These are phyloP conservation scores for Aspergillus nanangensis DNA, from an alignment of 495 filamentous ascomycete genomes.

Conservation along the genomic window DNA sequence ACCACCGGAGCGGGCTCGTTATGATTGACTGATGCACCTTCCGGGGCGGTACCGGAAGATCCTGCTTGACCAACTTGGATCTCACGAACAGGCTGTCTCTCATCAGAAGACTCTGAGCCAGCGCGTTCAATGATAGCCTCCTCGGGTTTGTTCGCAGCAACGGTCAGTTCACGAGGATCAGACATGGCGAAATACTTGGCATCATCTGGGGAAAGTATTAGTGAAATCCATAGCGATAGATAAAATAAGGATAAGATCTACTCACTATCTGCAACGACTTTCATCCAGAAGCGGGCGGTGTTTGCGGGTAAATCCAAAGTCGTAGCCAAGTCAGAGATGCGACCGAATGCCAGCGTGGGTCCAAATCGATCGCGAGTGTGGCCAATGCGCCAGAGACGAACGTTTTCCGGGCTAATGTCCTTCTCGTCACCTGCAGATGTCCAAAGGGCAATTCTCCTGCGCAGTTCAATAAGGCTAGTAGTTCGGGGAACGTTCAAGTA, in stretches of 20 bases:
- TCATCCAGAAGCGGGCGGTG: constrained; percentile 40
- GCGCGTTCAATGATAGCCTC: constrained; percentile 27
- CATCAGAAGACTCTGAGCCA: constrained; percentile 19
- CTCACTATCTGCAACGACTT: constrained; percentile 40
- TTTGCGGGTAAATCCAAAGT: constrained; percentile 25
- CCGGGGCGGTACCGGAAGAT: constrained; percentile 20
- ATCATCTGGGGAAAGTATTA: constrained; percentile 20
- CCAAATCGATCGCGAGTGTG: constrained; percentile 32
- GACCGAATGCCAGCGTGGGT: constrained; percentile 32
- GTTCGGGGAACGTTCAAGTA: constrained; percentile 37
- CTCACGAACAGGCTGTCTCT: constrained; percentile 11
- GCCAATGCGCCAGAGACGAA: constrained; percentile 43
- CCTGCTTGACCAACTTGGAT: constrained; percentile 26
- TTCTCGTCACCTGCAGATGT: constrained; percentile 20
- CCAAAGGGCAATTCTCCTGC: constrained; percentile 37
- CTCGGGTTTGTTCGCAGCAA: constrained; percentile 31
- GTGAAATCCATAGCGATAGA: not conserved
- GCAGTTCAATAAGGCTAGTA: constrained; percentile 35
- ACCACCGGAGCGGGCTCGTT: not conserved
- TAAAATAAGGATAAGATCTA: not conserved
- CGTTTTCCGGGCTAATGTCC: constrained; percentile 24
- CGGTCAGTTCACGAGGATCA: constrained; percentile 25
- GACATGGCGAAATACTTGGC: constrained; percentile 41
- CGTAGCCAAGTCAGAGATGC: constrained; percentile 30
- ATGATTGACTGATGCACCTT: not conserved